phyloP scores from a whole-genome alignment of 108 stramenopile genomes.

The Poteriospumella lacustris region DNA sequence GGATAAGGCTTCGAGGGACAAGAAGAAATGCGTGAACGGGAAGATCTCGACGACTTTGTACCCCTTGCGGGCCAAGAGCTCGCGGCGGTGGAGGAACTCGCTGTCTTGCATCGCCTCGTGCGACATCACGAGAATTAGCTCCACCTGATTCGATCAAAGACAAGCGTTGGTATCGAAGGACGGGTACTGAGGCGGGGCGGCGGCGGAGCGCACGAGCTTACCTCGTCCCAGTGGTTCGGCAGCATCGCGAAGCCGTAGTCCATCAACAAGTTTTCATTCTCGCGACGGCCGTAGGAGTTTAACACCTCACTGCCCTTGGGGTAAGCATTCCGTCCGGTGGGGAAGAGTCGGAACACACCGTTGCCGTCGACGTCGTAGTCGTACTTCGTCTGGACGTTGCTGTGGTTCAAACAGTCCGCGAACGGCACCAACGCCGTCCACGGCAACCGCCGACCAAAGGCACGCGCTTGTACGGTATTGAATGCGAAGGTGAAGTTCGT shows the following conservation, averaged over 20 bases:
- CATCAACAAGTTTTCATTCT: conserved; percentile 54
- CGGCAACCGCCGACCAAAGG: conserved; percentile 58
- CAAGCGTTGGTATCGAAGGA: too few species aligned
- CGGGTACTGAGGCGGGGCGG: too few species aligned
- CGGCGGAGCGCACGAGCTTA: too few species aligned
- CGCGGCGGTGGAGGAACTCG: too few species aligned
- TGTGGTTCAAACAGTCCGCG: conserved; percentile 62
- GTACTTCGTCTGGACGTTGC: conserved; percentile 55
- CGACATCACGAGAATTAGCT: too few species aligned
- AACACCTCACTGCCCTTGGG: conserved; percentile 46
- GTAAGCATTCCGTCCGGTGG: conserved; percentile 45
- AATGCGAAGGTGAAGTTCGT: conserved; percentile 54
- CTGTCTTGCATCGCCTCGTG: too few species aligned
- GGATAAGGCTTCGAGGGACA: too few species aligned
- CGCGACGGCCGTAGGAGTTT: conserved; percentile 59
- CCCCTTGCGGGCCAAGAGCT: too few species aligned
- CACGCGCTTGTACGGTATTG: conserved; percentile 54
- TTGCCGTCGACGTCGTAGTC: conserved; percentile 29
- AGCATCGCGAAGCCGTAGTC: conserved; percentile 62
- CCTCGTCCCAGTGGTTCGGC: conserved; percentile 57
- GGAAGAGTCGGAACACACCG: conserved; percentile 45
- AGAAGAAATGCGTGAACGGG: too few species aligned
- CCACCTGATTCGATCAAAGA: too few species aligned
- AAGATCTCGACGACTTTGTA: too few species aligned
- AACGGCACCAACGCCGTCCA: conserved; percentile 63